Conservation (phyloP, 2,329 filamentous ascomycete species). For the Beauveria caledonica region DNA sequence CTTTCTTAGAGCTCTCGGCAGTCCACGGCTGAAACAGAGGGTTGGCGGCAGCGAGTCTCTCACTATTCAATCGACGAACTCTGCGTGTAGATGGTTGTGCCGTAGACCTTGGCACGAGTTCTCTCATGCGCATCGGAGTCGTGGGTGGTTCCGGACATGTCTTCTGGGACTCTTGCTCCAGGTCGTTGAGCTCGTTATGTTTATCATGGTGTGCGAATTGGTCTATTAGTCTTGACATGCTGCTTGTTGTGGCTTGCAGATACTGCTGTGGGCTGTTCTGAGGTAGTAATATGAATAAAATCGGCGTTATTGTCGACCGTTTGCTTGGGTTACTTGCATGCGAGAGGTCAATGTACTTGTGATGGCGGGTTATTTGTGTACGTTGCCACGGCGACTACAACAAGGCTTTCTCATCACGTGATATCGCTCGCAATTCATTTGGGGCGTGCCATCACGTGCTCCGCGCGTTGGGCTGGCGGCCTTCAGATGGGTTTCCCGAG, state of each 20-base stretch:
- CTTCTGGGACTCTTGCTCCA: background rate
- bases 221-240: conserved; percentile 5
- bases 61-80: conserved; percentile 23
- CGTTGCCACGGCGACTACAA: conserved; percentile 1
- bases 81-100: conserved; percentile 20
- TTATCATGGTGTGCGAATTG: background rate
- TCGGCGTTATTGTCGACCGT: background rate
- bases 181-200: background rate
- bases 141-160: background rate
- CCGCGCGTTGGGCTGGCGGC: too few relatives aligned
- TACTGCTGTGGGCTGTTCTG: background rate
- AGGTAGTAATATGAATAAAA: background rate
- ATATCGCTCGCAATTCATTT: background rate
- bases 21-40: conserved; percentile 27
- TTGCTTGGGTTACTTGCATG: background rate
- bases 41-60: conserved; percentile 17
- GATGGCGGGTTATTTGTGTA: background rate
- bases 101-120: conserved; percentile 19
- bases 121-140: conserved; percentile 12
- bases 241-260: background rate
- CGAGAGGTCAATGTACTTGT: background rate
- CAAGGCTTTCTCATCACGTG: background rate
- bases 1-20: conserved; percentile 16
- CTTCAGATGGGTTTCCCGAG: too few relatives aligned
- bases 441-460: too few relatives aligned